phyloP scores from a whole-genome alignment of 768 basidiomycete genomes.

The Pisolithus tinctorius region DNA sequence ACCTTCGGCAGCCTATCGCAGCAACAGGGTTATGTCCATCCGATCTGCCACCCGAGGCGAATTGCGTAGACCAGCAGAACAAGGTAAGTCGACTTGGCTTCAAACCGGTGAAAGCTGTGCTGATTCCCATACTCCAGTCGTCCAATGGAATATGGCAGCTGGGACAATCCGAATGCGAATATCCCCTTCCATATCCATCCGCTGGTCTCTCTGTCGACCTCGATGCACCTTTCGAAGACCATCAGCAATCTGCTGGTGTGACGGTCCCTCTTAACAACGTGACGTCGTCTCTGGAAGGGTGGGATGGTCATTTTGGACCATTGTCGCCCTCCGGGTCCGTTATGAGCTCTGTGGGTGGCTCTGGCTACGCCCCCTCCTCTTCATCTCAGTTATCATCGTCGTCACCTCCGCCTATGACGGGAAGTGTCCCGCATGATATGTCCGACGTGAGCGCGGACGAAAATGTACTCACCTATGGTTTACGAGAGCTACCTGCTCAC shows the following conservation, averaged over 20 bases:
- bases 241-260: background rate
- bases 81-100: slow-evolving; percentile 5
- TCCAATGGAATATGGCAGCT: background rate
- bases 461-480: too few species aligned
- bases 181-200: background rate
- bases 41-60: background rate
- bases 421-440: background rate
- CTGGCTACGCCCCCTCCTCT: background rate
- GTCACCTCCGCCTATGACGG: background rate
- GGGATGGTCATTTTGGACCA: slow-evolving; percentile 30
- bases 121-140: background rate
- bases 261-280: slow-evolving; percentile 26
- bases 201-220: background rate
- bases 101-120: background rate
- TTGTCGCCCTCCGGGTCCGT: background rate
- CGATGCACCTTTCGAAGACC: background rate
- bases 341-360: background rate
- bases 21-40: background rate
- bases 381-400: background rate
- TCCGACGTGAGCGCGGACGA: background rate
- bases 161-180: background rate
- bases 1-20: background rate
- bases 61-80: background rate
- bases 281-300: slow-evolving; percentile 34
- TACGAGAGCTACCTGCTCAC: background rate